Evolutionary conservation across 2,329 filamentous ascomycete genomes (phyloP).

Genomic region (Cytospora mali): DNA sequence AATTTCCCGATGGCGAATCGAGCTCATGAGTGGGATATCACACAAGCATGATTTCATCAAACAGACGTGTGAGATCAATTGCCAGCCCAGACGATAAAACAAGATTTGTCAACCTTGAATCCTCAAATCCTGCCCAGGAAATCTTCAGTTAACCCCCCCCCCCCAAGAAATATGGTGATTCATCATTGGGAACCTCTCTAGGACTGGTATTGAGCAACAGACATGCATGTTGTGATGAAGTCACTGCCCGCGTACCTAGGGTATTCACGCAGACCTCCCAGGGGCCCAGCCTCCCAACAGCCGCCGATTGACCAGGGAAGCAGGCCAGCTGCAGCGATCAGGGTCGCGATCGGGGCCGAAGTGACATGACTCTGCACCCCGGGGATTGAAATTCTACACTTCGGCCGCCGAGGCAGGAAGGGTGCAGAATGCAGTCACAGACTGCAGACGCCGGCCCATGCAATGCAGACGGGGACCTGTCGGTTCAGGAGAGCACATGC

Average conservation of each 20-base stretch:
- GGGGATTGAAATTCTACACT: conserved; percentile 8
- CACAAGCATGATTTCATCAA: too few relatives aligned
- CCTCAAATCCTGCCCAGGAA: too few relatives aligned
- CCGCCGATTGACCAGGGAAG: neutral
- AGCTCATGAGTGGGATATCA: too few relatives aligned
- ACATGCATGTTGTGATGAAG: neutral
- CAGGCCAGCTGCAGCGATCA: conserved; percentile 2
- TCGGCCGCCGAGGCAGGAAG: conserved; percentile 18
- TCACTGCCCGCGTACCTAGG: neutral
- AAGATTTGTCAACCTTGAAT: too few relatives aligned
- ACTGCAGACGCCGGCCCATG: conserved; percentile 5
- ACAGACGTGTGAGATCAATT: too few relatives aligned
- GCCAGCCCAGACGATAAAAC: too few relatives aligned
- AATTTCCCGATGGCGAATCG: too few relatives aligned
- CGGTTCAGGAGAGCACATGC: neutral
- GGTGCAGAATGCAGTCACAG: conserved; percentile 12
- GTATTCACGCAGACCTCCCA: neutral
- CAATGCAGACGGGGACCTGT: neutral
- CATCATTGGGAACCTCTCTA: neutral
- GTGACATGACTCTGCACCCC: conserved; percentile 11
- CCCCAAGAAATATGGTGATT: too few relatives aligned
- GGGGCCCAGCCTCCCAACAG: neutral
- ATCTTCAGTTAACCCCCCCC: too few relatives aligned
- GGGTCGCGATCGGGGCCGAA: conserved; percentile 11
- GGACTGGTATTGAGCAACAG: neutral